phyloP scores from a whole-genome alignment of 192 early-diverging fungal genomes.

The Gryganskiella cystojenkinii region DNA sequence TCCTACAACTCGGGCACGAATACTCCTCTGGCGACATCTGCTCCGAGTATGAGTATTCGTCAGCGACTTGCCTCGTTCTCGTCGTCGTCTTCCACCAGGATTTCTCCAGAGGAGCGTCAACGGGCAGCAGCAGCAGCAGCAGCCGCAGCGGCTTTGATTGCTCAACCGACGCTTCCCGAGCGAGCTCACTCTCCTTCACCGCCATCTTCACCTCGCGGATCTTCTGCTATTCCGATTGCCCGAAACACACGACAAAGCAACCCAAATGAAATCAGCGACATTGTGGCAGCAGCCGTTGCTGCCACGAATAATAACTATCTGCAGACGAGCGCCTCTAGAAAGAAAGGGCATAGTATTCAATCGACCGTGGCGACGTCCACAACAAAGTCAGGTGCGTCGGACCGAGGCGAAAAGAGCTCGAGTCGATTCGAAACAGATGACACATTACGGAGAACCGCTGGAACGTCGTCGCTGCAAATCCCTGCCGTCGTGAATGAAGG shows the following conservation, averaged over 20 bases:
- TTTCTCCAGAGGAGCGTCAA: conserved; percentile 42
- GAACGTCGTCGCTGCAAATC: conserved; percentile 11
- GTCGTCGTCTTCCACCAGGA: conserved; percentile 32
- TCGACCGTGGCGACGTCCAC: too few species aligned
- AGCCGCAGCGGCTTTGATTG: conserved; percentile 30
- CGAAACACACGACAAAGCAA: not conserved
- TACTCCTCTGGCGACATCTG: conserved; percentile 26
- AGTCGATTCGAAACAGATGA: too few species aligned
- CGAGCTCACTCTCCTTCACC: conserved; percentile 47
- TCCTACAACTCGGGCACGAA: not conserved
- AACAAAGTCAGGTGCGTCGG: too few species aligned
- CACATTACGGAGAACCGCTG: not conserved
- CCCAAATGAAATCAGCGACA: conserved; percentile 41
- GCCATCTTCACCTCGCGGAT: conserved; percentile 36
- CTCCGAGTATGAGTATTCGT: conserved; percentile 37
- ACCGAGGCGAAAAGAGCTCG: too few species aligned
- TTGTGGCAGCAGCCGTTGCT: conserved; percentile 46
- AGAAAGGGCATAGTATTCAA: conserved; percentile 16
- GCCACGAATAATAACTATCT: conserved; percentile 30
- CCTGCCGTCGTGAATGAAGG: not conserved
- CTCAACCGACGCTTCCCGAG: conserved; percentile 29
- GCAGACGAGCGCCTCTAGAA: conserved; percentile 39
- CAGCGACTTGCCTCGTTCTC: conserved; percentile 45
- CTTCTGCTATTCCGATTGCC: conserved; percentile 1
- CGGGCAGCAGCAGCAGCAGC: conserved; percentile 39